These are phyloP conservation scores for Suzukiozyma palmioleophila DNA, from an alignment of 1,139 yeast species.

Conservation along the genomic window DNA sequence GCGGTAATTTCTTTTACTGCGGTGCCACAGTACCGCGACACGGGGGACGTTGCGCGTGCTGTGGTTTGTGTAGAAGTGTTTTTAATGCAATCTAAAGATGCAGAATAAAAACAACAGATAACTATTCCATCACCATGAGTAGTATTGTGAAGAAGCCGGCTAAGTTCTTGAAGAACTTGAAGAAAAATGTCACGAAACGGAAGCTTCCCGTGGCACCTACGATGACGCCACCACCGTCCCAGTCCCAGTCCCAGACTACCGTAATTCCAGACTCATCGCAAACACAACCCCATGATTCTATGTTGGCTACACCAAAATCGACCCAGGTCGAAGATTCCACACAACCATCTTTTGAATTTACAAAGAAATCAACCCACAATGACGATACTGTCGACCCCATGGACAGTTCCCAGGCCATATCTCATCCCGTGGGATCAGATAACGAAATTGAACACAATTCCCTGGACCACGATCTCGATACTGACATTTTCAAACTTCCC, in stretches of 20 bases:
- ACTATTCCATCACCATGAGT: conserved; percentile 31
- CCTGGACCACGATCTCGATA: conserved; percentile 18
- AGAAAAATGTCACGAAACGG: conserved; percentile 22
- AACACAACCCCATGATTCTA: neutral
- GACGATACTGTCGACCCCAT: conserved; percentile 29
- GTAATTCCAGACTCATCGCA: conserved; percentile 6
- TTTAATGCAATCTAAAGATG: neutral
- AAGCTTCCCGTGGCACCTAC: conserved; percentile 11
- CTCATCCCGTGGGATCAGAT: conserved; percentile 4
- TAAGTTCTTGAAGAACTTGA: conserved; percentile 38
- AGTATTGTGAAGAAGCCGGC: conserved; percentile 44
- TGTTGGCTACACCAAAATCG: conserved; percentile 10
- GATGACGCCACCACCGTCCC: conserved; percentile 27
- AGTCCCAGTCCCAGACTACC: conserved; percentile 12
- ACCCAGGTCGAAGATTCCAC: conserved; percentile 6
- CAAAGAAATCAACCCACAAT: conserved; percentile 7
- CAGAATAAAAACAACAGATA: too few species aligned
- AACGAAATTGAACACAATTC: conserved; percentile 6
- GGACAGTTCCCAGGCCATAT: conserved; percentile 17
- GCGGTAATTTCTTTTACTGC: too few species aligned
- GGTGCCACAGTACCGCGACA: too few species aligned
- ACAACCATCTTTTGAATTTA: conserved; percentile 7
- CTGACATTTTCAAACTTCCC: conserved; percentile 32
- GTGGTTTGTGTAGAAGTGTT: too few species aligned
- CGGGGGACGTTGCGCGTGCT: too few species aligned